Conservation (phyloP, 2,329 filamentous ascomycete genomes). For the Anthostomella pinea region DNA sequence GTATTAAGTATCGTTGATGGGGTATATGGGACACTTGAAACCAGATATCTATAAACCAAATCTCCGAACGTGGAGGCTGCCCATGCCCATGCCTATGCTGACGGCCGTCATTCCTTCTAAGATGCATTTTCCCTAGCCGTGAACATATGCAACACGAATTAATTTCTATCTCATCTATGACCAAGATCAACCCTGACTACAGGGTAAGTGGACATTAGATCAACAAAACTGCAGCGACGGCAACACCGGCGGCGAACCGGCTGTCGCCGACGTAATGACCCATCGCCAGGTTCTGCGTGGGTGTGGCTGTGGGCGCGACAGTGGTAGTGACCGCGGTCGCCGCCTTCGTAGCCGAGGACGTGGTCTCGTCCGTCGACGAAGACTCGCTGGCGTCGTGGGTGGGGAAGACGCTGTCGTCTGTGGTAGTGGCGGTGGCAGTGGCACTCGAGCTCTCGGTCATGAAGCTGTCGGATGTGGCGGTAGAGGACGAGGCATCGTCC, state of each 20-base stretch:
- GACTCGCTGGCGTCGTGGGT: not conserved
- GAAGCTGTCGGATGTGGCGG: constrained; percentile 2
- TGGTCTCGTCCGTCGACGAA: not conserved
- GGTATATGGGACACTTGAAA: no score
- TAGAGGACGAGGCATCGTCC: constrained; percentile 3
- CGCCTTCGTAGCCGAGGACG: not conserved
- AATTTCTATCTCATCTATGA: no score
- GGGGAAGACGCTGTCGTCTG: not conserved
- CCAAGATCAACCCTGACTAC: no score
- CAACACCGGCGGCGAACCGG: constrained; percentile 18
- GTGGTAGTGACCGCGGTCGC: constrained; percentile 10
- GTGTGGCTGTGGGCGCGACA: constrained; percentile 7
- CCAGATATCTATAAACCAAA: no score
- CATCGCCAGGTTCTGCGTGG: constrained; percentile 13
- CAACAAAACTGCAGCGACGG: constrained; percentile 17
- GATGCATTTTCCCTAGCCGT: no score
- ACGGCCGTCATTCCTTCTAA: no score
- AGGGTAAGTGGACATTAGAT: no score
- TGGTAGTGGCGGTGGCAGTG: not conserved
- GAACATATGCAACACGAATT: no score
- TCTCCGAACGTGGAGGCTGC: no score
- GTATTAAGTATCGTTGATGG: no score
- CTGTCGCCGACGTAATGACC: constrained; percentile 15
- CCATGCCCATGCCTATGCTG: no score
- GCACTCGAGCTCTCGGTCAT: not conserved